These are phyloP conservation scores for Wickerhamiella occidentalis DNA, from an alignment of 805 yeast species.

Conservation along the genomic window DNA sequence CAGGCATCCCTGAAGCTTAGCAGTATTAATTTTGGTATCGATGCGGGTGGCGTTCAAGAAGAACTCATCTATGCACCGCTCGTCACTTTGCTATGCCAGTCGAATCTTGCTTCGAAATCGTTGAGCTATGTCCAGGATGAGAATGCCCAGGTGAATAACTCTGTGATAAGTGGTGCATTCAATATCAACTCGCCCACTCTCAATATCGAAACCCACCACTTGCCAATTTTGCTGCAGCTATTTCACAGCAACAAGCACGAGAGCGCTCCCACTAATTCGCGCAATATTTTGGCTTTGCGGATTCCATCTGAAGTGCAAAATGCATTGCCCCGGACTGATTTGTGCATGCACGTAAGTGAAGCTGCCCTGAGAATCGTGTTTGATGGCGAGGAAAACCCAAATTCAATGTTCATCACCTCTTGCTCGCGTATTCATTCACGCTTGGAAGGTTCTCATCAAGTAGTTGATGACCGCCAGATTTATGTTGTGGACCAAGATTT, in stretches of 20 bases:
- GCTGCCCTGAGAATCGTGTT: constrained; percentile 21
- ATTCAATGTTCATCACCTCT: constrained; percentile 27
- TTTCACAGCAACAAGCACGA: constrained; percentile 6
- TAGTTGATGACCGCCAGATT: constrained; percentile 2
- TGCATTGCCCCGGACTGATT: constrained; percentile 17
- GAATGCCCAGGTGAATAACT: constrained; percentile 19
- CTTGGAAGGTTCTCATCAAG: constrained; percentile 4
- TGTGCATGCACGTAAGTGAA: constrained; percentile 17
- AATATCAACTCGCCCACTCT: constrained; percentile 30
- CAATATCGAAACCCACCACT: constrained; percentile 29
- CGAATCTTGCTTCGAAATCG: constrained; percentile 29
- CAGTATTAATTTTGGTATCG: constrained; percentile 28
- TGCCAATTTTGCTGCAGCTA: constrained; percentile 25
- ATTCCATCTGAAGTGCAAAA: constrained; percentile 15
- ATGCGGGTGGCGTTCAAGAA: constrained; percentile 25
- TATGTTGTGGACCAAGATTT: constrained; percentile 16
- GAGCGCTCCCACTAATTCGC: neutral
- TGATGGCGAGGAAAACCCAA: constrained; percentile 10
- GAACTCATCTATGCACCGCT: constrained; percentile 31
- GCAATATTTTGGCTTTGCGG: neutral
- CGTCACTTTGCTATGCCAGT: constrained; percentile 27
- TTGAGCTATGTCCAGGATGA: constrained; percentile 24
- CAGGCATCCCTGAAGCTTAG: constrained; percentile 29
- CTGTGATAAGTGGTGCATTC: constrained; percentile 14
- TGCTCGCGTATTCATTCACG: constrained; percentile 26